Conservation (phyloP, 176 grass and related monocot species). For the Otatea glauca region DNA sequence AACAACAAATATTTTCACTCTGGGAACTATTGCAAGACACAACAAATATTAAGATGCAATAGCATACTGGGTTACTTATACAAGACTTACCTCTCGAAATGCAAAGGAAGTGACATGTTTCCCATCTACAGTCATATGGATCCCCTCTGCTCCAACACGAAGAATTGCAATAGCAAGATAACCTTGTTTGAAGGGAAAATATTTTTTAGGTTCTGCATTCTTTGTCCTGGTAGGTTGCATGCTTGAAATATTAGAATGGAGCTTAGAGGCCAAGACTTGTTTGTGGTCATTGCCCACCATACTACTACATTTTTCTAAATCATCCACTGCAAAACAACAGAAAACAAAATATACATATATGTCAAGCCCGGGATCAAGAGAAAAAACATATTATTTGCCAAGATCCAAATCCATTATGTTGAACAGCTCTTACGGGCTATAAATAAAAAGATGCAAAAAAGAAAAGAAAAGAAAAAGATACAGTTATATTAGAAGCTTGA, state of each 20-base stretch:
- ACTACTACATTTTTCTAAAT: conserved; percentile 79
- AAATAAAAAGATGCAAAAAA: conserved; percentile 26
- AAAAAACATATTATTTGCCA: conserved; percentile 23
- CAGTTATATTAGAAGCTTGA: background rate
- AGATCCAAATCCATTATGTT: conserved; percentile 27
- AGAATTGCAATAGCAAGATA: conserved; percentile 92
- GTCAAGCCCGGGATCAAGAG: conserved; percentile 24
- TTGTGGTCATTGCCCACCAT: conserved; percentile 75
- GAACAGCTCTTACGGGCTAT: conserved; percentile 12
- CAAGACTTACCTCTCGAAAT: conserved; percentile 70
- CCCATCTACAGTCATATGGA: conserved; percentile 98
- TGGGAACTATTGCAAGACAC: background rate
- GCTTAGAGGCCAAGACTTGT: conserved; percentile 43
- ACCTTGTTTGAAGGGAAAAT: conserved; percentile 93
- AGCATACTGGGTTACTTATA: background rate
- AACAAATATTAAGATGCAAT: conserved; percentile 27
- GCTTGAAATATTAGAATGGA: conserved; percentile 63
- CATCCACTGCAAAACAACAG: conserved; percentile 75
- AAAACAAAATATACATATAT: conserved; percentile 10
- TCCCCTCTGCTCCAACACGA: conserved; percentile 73
- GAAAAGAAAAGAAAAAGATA: background rate
- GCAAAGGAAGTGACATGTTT: conserved; percentile 95
- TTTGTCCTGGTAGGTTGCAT: conserved; percentile 49
- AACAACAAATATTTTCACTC: background rate
- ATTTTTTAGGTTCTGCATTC: conserved; percentile 54